Evolutionary conservation across 139 green algal species (phyloP).

Genomic region (Trebouxia sp.): DNA sequence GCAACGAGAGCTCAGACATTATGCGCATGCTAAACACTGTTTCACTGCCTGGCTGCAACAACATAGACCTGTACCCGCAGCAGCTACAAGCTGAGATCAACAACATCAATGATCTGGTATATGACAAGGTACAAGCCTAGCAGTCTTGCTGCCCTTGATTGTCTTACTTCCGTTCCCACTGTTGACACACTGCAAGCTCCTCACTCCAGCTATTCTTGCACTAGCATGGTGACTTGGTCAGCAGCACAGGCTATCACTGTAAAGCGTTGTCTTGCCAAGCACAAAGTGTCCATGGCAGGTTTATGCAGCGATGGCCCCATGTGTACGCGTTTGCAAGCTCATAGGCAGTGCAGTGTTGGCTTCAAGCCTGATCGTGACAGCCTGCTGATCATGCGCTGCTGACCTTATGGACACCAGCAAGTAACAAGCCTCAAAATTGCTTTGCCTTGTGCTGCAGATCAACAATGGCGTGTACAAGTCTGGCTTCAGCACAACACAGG

Average conservation of each 20-base stretch:
- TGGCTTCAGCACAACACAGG: constrained; percentile 83
- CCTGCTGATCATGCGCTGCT: background rate
- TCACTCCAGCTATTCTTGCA: background rate
- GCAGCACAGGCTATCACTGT: too few species aligned
- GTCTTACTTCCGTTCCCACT: background rate
- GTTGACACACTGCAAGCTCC: background rate
- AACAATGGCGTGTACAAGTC: constrained; percentile 86
- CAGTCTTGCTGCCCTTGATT: background rate
- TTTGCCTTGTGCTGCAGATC: constrained; percentile 43
- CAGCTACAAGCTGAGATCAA: constrained; percentile 68
- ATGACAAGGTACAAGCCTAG: constrained; percentile 47
- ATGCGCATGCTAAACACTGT: constrained; percentile 66
- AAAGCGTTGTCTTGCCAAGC: too few species aligned
- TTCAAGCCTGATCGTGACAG: too few species aligned
- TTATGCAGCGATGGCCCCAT: too few species aligned
- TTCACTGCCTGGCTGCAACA: constrained; percentile 47
- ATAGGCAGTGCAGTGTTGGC: too few species aligned
- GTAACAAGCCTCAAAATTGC: background rate
- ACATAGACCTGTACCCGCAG: constrained; percentile 65
- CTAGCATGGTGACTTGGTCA: too few species aligned
- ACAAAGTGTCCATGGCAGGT: too few species aligned
- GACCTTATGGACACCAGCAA: background rate
- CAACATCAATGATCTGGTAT: constrained; percentile 66
- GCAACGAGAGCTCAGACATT: constrained; percentile 82
- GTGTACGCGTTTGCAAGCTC: too few species aligned